Conservation (phyloP, 2,329 filamentous ascomycete species). For the Paradendryphiella salina region DNA sequence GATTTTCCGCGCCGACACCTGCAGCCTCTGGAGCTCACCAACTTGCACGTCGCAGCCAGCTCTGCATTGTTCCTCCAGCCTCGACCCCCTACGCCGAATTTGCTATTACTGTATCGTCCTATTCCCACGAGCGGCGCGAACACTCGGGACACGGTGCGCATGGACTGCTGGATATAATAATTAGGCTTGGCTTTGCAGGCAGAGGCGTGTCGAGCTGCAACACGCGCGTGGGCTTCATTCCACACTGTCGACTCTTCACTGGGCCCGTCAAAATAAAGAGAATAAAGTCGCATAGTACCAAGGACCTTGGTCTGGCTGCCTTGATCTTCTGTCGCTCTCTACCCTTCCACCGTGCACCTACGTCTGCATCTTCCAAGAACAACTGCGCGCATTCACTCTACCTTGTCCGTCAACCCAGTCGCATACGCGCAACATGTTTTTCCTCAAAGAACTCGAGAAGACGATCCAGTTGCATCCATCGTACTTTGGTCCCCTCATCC, state of each 20-base stretch:
- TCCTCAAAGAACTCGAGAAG: constrained; percentile 95
- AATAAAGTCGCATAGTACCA: constrained; percentile 33
- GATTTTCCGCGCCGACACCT: constrained; percentile 25
- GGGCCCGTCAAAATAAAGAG: constrained; percentile 26
- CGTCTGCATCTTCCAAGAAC: constrained; percentile 9
- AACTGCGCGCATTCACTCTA: constrained; percentile 11
- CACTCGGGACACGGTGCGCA: constrained; percentile 26
- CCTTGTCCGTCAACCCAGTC: constrained; percentile 10
- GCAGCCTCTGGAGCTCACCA: constrained; percentile 11
- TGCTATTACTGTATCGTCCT: constrained; percentile 10
- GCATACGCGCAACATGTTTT: constrained; percentile 73
- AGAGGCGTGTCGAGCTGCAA: constrained; percentile 35
- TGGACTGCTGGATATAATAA: constrained; percentile 29
- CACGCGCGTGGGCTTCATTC: constrained; percentile 21
- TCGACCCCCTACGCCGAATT: constrained; percentile 20
- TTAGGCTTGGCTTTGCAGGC: constrained; percentile 34
- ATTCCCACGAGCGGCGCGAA: constrained; percentile 23
- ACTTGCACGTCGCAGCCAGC: constrained; percentile 1
- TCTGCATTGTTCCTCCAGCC: constrained; percentile 17
- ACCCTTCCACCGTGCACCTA: constrained; percentile 19
- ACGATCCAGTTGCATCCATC: constrained; percentile 94
- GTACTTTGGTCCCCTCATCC: constrained; percentile 93
- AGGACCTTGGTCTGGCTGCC: constrained; percentile 16
- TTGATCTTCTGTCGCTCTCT: constrained; percentile 6
- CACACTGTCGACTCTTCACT: constrained; percentile 25